Conservation (phyloP, 306 rosid genomes). For the Mucuna pruriens region DNA sequence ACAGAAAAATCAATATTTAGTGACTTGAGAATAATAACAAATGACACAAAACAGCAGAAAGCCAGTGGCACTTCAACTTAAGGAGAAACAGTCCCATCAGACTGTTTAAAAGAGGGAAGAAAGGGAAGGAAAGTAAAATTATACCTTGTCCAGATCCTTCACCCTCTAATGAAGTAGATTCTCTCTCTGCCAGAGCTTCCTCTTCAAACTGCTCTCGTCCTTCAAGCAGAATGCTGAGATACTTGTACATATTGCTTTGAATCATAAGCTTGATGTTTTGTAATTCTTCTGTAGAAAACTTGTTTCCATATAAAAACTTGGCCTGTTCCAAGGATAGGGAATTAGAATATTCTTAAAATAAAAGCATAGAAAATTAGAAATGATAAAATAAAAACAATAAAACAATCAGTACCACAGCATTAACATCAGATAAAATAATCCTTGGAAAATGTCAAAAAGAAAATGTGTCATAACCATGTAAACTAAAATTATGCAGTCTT, state of each 20-base stretch:
- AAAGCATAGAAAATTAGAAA: conserved; percentile 9
- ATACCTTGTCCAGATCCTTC: conserved; percentile 57
- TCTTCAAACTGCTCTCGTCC: conserved; percentile 95
- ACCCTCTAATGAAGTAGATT: conserved; percentile 35
- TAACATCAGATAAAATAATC: conserved; percentile 8
- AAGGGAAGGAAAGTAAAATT: conserved; percentile 17
- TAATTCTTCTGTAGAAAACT: conserved; percentile 72
- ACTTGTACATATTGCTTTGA: conserved; percentile 92
- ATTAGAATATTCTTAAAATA: conserved; percentile 23
- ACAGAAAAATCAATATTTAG: background rate
- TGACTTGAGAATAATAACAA: conserved; percentile 24
- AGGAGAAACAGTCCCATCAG: conserved; percentile 30
- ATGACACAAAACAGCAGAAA: conserved; percentile 21
- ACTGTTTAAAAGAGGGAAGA: conserved; percentile 3
- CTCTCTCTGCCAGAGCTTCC: conserved; percentile 62
- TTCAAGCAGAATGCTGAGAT: conserved; percentile 83
- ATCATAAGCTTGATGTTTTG: conserved; percentile 85
- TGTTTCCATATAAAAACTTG: conserved; percentile 75
- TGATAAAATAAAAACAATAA: background rate
- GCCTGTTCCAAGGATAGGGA: conserved; percentile 57
- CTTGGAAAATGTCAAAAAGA: background rate
- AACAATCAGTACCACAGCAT: background rate
- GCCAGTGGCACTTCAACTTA: conserved; percentile 17
- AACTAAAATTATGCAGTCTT: conserved; percentile 2
- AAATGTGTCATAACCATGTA: background rate